Evolutionary conservation across 2,329 filamentous ascomycete genomes (phyloP), one percentile per base, ranked within the genome.

Genomic region (Botryotinia globosa): DNA sequence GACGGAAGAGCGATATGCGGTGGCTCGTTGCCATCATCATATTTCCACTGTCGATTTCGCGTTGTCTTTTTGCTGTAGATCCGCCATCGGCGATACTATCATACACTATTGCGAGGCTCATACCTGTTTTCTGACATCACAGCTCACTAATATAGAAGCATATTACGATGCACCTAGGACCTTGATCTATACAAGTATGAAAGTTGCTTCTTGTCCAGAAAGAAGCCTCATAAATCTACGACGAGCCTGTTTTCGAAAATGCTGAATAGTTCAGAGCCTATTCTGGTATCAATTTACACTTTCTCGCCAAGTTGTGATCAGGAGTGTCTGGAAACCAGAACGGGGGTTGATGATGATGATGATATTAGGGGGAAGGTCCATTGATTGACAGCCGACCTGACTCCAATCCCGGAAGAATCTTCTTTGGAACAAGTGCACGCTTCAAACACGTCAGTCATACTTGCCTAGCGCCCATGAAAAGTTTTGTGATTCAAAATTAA

Each of bases 281-380:
- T 7, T 9, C 16, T 32, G 16, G 5, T 12, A 2, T 12, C 20
- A 14, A 34, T 48, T 25, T 48, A 48, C 34, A 48, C n/a, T 22
- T n/a, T 22, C 32, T 39, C 34, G 0, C 10, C 39, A 14, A 16
- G 58, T 61, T 61, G 22, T 16, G 34, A 61, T 1, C 10, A n/a
- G 34, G 34, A 16, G 22, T 22, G 12, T 37, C 22, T 61, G 14
- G 14, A 20, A 8, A 61, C 5, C 9, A 54, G 25, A 16, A 39
- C 22, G 0, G 22, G 34, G 25, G 4, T n/a, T n/a, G n/a, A n/a
- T 16, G 1, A 8, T 8, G 2, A 22, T n/a, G 48, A n/a, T 14
- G 6, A 42, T 14, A 14, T 42, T 14, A 39, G n/a, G 39, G 39
- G 39, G 39, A 39, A 14, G 39, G 12, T 12, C 39, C 39, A 42